These are phyloP conservation scores for Vigna reflexopilosa DNA, from an alignment of 306 rosid genomes.

Conservation along the genomic window DNA sequence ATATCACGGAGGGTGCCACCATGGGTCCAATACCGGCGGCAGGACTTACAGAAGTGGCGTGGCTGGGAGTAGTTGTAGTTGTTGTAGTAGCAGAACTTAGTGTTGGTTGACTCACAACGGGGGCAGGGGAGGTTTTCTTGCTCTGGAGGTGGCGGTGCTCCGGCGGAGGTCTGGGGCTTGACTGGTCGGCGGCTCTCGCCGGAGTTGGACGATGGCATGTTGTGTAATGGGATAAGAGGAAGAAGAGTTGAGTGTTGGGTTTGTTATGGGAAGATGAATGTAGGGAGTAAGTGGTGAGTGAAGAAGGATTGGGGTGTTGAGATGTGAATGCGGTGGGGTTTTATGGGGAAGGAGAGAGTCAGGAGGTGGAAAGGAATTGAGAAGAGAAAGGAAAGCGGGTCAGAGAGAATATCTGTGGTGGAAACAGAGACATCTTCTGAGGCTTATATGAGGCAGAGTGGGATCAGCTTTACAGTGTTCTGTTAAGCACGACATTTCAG, in stretches of 20 bases:
- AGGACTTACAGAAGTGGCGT: constrained; percentile 92
- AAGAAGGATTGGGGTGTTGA: background rate
- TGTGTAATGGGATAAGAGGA: background rate
- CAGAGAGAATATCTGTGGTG: constrained; percentile 44
- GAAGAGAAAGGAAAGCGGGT: constrained; percentile 20
- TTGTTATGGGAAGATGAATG: no score
- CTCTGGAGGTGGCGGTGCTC: constrained; percentile 70
- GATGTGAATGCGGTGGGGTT: constrained; percentile 7
- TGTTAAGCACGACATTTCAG: constrained; percentile 82
- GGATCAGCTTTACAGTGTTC: constrained; percentile 73
- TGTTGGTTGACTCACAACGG: constrained; percentile 92
- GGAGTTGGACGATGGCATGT: constrained; percentile 72
- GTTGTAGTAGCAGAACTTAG: constrained; percentile 97
- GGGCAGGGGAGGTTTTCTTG: constrained; percentile 96
- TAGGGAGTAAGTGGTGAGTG: background rate
- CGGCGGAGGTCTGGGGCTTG: constrained; percentile 49
- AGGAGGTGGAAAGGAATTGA: constrained; percentile 4
- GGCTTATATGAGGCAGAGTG: constrained; percentile 68
- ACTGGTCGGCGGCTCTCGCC: constrained; percentile 58
- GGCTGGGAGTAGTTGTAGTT: constrained; percentile 99
- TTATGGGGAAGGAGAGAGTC: constrained; percentile 52
- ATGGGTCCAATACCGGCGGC: constrained; percentile 99
- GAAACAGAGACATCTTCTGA: constrained; percentile 59
- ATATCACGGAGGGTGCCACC: constrained; percentile 98
- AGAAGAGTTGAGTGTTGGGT: background rate